Base-by-base conservation (phyloP, 176 grass and related monocot genomes). In the Musa acuminata region DNA sequence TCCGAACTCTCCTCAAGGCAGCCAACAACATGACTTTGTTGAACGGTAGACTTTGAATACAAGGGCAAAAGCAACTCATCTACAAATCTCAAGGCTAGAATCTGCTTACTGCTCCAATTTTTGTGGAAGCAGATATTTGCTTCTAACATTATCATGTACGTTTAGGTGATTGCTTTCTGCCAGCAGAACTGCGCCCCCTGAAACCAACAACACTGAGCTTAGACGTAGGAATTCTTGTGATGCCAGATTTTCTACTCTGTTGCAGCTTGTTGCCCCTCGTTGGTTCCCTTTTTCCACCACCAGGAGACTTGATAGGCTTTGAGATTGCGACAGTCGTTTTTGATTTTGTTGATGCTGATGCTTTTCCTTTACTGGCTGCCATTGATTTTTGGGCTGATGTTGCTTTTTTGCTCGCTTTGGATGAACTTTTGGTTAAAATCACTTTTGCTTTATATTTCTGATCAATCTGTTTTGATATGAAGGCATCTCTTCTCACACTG, bases 181-280 rank as follows among this genome's bases (percentile, higher is more conserved):
- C 55, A 52, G 78, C 16, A 51, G 90, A 89, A 77, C 86, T 93
- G 82, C 95, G 95, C 8, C 95, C 90, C 75, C 90, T 99, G 80
- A 99, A 99, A 62, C 90, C 95, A 17, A 99, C 86, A 29, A 99
- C 90, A 53, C 82, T 89, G 27, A 93, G 75, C 74, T 99, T 99
- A 64, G 72, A 59, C 73, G 77, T 62, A 9, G 57, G 51, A 59
- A 80, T 85, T 12, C 77, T 82, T 78, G 77, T 13, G 13, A 17
- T 60, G 74, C 85, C 84, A 14, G 79, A 50, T 54, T 84, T 94
- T 70, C 69, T 82, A 22, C 77, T 73, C 12, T 89, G 83, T 0
- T 75, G 75, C 51, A 66, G 84, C 43, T 62, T 71, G 78, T 74
- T 80, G 78, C 52, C 79, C 73, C 82, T 90, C 1, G 68, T 70